Conservation (phyloP, 1,284 basidiomycete genomes). For the Calocybe gambosa region DNA sequence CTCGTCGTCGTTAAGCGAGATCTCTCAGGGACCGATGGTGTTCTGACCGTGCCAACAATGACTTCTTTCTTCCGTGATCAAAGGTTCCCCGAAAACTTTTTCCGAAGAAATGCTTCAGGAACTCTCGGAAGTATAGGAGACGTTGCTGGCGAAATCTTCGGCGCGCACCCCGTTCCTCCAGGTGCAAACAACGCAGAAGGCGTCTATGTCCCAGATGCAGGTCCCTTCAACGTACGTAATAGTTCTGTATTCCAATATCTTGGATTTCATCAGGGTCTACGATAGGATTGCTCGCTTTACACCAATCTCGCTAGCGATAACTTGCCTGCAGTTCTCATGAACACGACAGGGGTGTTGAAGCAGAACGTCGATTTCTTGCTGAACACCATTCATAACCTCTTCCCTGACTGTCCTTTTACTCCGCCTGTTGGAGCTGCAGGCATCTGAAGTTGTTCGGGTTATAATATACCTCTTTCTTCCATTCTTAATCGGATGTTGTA, state of each 20-base stretch:
- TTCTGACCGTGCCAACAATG: constrained; percentile 11
- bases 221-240: constrained; percentile 5
- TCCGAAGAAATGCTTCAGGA: constrained; percentile 8
- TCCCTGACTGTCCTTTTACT: constrained; percentile 8
- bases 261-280: no score
- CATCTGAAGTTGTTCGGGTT: constrained; percentile 1
- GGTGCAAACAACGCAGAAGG: constrained; percentile 12
- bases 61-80: constrained; percentile 16
- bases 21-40: constrained; percentile 9
- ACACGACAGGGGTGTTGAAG: constrained; percentile 14
- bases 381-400: constrained; percentile 10
- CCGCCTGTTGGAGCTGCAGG: constrained; percentile 9
- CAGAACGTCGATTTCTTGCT: constrained; percentile 14
- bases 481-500: no score
- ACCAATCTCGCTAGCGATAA: constrained; percentile 11
- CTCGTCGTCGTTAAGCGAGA: background rate
- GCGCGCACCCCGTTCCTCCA: constrained; percentile 7
- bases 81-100: constrained; percentile 11
- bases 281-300: constrained; percentile 10
- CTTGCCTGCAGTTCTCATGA: constrained; percentile 11
- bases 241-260: no score
- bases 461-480: background rate
- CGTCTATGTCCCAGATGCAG: constrained; percentile 8
- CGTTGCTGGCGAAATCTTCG: background rate
- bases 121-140: constrained; percentile 7